Conservation (phyloP, 306 rosid species). For the Datisca glomerata region DNA sequence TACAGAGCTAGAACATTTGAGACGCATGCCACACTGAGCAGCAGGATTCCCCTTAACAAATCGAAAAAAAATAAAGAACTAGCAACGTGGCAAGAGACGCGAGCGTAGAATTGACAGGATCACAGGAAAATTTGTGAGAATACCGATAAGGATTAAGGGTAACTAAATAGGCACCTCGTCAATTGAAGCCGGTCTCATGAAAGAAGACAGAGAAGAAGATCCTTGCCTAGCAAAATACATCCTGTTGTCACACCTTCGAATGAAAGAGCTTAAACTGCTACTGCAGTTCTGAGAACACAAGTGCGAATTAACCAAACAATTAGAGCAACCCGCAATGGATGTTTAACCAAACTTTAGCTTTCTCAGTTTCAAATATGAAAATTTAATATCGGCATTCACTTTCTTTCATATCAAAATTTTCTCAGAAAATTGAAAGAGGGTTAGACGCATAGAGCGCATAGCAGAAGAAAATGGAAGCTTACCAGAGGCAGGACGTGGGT, state of each 20-base stretch:
- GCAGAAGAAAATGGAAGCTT: neutral
- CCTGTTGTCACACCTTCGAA: slow-evolving; percentile 35
- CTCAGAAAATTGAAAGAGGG: slow-evolving; percentile 6
- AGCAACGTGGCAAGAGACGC: neutral
- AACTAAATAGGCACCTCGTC: slow-evolving; percentile 57
- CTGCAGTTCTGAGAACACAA: slow-evolving; percentile 38
- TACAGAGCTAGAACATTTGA: slow-evolving; percentile 22
- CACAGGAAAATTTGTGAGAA: neutral
- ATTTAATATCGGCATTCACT: neutral
- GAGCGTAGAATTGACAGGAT: neutral
- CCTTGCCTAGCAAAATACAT: slow-evolving; percentile 53
- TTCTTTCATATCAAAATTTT: slow-evolving; percentile 5
- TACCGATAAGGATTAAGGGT: too few species aligned
- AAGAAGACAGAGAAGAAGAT: slow-evolving; percentile 40
- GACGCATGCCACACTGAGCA: slow-evolving; percentile 13
- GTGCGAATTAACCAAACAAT: slow-evolving; percentile 7
- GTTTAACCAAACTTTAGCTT: neutral
- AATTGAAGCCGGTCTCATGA: slow-evolving; percentile 46
- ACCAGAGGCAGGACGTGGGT: slow-evolving; percentile 51
- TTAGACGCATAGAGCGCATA: too few species aligned
- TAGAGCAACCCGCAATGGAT: neutral
- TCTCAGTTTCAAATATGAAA: neutral
- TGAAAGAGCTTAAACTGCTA: slow-evolving; percentile 38
- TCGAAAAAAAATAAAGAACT: neutral
- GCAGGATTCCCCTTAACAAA: slow-evolving; percentile 28